Percentiles rank a stretch among this genome's conserved stretches.
Evolutionary conservation across 495 filamentous ascomycete genomes (phyloP).

Genomic region (Xylona heveae): DNA sequence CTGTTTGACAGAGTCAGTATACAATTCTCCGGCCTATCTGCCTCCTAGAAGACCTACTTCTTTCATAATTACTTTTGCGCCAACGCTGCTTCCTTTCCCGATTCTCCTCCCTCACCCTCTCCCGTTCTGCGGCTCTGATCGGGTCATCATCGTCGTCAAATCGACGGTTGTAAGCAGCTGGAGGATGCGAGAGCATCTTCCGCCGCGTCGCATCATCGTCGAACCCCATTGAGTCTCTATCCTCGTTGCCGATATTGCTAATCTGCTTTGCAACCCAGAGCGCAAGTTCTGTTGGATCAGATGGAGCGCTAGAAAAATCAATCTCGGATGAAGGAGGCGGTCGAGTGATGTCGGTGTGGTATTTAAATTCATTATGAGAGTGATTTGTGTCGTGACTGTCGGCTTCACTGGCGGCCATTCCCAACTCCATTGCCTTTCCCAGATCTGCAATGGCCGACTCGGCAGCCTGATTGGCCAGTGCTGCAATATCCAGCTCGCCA

Average conservation of each 20-base stretch:
- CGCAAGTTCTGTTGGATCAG: constrained; percentile 6
- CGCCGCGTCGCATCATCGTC: background rate
- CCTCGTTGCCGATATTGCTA: constrained; percentile 1
- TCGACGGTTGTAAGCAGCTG: constrained; percentile 1
- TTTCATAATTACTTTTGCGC: constrained; percentile 16
- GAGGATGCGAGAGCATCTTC: background rate
- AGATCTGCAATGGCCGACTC: constrained; percentile 4
- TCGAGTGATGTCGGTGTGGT: no score
- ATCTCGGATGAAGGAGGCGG: constrained; percentile 2
- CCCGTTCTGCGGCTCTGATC: constrained; percentile 13
- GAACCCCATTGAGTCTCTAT: background rate
- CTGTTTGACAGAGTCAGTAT: no score
- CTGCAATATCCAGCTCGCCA: background rate
- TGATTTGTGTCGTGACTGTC: no score
- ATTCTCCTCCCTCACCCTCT: constrained; percentile 14
- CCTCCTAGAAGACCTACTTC: constrained; percentile 15
- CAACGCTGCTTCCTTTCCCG: constrained; percentile 18
- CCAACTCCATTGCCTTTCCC: background rate
- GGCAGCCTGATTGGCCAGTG: constrained; percentile 3
- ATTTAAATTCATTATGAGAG: no score
- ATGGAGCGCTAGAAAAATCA: constrained; percentile 5
- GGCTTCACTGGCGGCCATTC: no score
- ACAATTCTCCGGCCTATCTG: no score
- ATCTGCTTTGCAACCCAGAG: constrained; percentile 8
- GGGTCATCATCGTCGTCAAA: constrained; percentile 6